Evolutionary conservation across 2,329 filamentous ascomycete genomes (phyloP).

Genomic region (Fusarium beomiforme): DNA sequence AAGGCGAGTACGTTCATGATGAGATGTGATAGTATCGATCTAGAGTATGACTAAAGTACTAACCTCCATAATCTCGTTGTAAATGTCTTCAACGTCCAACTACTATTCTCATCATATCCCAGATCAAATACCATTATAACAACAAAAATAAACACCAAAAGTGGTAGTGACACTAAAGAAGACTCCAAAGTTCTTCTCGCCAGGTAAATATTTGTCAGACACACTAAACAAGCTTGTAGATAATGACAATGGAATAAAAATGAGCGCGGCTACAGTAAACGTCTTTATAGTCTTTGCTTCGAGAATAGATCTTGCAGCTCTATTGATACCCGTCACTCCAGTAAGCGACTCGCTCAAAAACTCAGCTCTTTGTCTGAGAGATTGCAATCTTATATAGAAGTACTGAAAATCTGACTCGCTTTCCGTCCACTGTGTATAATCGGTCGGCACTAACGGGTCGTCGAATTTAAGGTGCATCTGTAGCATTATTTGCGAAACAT

Average conservation of each 20-base stretch:
- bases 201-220: background rate
- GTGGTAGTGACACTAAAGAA: background rate
- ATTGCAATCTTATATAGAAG: slow-evolving; percentile 5
- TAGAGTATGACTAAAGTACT: background rate
- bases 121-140: background rate
- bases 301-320: slow-evolving; percentile 4
- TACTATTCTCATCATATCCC: slow-evolving; percentile 8
- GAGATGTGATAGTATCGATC: background rate
- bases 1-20: slow-evolving; percentile 31
- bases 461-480: slow-evolving; percentile 2
- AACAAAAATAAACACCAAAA: slow-evolving; percentile 1
- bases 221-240: background rate
- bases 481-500: slow-evolving; percentile 3
- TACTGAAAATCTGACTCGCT: background rate
- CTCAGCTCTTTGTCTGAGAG: background rate
- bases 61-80: background rate
- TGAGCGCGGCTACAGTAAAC: slow-evolving; percentile 6
- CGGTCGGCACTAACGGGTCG: background rate
- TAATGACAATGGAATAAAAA: slow-evolving; percentile 7
- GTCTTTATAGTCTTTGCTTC: slow-evolving; percentile 3
- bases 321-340: background rate
- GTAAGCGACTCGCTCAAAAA: slow-evolving; percentile 4
- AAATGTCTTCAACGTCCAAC: background rate
- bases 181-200: background rate
- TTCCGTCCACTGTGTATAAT: background rate